phyloP scores from a whole-genome alignment of 179 eudicot species.

The Camellia oleifera region DNA sequence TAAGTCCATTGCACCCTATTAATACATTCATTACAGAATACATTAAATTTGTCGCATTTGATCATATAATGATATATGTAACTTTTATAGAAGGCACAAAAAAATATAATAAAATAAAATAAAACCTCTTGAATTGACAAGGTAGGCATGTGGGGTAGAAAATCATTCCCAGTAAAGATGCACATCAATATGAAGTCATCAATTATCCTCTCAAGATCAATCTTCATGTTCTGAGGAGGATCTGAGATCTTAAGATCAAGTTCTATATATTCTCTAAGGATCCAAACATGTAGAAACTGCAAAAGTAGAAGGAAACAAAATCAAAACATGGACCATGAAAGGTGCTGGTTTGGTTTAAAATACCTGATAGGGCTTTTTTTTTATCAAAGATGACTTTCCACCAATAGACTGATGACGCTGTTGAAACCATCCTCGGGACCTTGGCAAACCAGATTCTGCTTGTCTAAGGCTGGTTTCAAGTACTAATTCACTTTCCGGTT shows the following conservation, averaged over 20 bases:
- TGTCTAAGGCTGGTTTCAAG: constrained; percentile 2
- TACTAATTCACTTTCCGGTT: constrained; percentile 7
- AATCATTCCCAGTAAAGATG: constrained; percentile 72
- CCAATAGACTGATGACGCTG: not conserved
- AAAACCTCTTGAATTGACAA: constrained; percentile 64
- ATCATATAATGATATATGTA: not conserved
- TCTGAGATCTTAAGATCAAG: constrained; percentile 41
- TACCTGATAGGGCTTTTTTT: constrained; percentile 33
- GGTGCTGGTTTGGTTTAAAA: not conserved
- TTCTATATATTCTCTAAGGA: constrained; percentile 64
- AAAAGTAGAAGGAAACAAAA: not conserved
- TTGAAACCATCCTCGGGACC: not conserved
- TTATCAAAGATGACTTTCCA: not conserved
- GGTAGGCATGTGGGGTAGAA: constrained; percentile 65
- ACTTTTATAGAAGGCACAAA: not conserved
- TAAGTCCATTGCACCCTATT: constrained; percentile 52
- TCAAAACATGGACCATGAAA: not conserved
- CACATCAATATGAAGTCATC: constrained; percentile 78
- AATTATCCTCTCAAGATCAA: constrained; percentile 50
- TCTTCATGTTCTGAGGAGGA: constrained; percentile 36
- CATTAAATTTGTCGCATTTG: not conserved
- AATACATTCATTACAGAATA: no score
- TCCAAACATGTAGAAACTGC: constrained; percentile 73
- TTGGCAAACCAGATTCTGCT: constrained; percentile 9
- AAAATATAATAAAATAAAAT: no score